phyloP scores from a whole-genome alignment of 2,329 filamentous ascomycete genomes.

The Gremmenia infestans region DNA sequence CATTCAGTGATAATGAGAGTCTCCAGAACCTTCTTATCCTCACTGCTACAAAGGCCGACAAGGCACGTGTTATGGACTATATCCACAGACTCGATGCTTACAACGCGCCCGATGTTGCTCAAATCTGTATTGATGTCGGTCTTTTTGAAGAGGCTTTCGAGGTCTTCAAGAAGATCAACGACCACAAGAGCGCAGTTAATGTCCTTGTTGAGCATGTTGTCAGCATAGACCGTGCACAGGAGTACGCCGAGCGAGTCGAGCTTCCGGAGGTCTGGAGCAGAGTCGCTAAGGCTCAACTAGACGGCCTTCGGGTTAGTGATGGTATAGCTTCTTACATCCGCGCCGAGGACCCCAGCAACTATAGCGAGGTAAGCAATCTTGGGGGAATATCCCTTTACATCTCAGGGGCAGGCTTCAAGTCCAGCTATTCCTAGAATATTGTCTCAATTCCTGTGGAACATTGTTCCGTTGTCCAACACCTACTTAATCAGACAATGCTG shows the following conservation, averaged over 20 bases:
- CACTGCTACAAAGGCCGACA: conserved; percentile 94
- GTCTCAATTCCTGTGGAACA: too few relatives aligned
- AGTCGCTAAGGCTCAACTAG: conserved; percentile 95
- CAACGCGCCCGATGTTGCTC: conserved; percentile 86
- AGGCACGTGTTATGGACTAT: conserved; percentile 91
- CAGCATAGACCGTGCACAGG: conserved; percentile 94
- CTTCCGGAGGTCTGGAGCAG: conserved; percentile 95
- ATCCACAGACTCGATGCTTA: conserved; percentile 88
- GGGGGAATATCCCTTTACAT: too few relatives aligned
- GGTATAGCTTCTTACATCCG: conserved; percentile 97
- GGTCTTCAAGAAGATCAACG: conserved; percentile 96
- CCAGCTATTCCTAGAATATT: too few relatives aligned
- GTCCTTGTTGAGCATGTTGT: conserved; percentile 95
- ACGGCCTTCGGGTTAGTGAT: conserved; percentile 88
- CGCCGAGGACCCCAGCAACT: conserved; percentile 87
- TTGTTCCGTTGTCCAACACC: too few relatives aligned
- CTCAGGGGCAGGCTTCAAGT: too few relatives aligned
- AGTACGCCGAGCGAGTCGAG: conserved; percentile 92
- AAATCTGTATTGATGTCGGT: conserved; percentile 89
- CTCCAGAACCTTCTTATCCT: conserved; percentile 95
- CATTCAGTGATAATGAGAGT: conserved; percentile 95
- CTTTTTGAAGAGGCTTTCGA: conserved; percentile 96
- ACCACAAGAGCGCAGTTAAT: conserved; percentile 79
- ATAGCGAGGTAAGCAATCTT: conserved; percentile 52
- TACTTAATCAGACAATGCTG: too few relatives aligned